These are phyloP conservation scores for Fusarium sarcochroum DNA, from an alignment of 2,329 filamentous ascomycete genomes.

Conservation along the genomic window DNA sequence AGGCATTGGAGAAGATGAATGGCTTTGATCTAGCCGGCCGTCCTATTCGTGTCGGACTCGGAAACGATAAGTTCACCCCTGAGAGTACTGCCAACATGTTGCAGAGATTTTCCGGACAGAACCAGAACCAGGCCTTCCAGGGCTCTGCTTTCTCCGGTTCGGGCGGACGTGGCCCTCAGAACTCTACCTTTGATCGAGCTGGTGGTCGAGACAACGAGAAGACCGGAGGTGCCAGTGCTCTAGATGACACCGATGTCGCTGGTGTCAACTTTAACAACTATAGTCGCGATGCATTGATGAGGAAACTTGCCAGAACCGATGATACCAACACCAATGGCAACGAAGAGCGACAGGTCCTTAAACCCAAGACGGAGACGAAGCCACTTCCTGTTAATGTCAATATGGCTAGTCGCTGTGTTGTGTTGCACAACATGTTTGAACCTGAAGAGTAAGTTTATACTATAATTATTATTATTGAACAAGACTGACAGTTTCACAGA, in stretches of 20 bases:
- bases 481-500: slow-evolving; percentile 64
- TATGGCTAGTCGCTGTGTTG: slow-evolving; percentile 92
- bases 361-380: slow-evolving; percentile 84
- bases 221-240: slow-evolving; percentile 88
- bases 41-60: slow-evolving; percentile 97
- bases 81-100: slow-evolving; percentile 94
- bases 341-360: slow-evolving; percentile 79
- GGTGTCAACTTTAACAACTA: slow-evolving; percentile 99
- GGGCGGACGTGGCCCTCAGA: slow-evolving; percentile 87
- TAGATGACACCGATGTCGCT: slow-evolving; percentile 97
- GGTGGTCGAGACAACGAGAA: slow-evolving; percentile 92
- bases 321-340: slow-evolving; percentile 76
- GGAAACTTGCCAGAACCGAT: slow-evolving; percentile 96
- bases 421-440: slow-evolving; percentile 97
- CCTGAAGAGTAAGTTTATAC: slow-evolving; percentile 81
- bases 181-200: slow-evolving; percentile 91
- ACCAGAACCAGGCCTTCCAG: slow-evolving; percentile 78
- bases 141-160: slow-evolving; percentile 93
- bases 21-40: slow-evolving; percentile 98
- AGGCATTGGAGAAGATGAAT: slow-evolving; percentile 99
- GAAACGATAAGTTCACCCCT: slow-evolving; percentile 99
- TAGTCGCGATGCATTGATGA: slow-evolving; percentile 98
- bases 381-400: slow-evolving; percentile 88
- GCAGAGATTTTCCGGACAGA: slow-evolving; percentile 88
- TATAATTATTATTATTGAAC: not conserved